phyloP scores from a whole-genome alignment of 78 protist genomes.

The Speleostelium caveatum region DNA sequence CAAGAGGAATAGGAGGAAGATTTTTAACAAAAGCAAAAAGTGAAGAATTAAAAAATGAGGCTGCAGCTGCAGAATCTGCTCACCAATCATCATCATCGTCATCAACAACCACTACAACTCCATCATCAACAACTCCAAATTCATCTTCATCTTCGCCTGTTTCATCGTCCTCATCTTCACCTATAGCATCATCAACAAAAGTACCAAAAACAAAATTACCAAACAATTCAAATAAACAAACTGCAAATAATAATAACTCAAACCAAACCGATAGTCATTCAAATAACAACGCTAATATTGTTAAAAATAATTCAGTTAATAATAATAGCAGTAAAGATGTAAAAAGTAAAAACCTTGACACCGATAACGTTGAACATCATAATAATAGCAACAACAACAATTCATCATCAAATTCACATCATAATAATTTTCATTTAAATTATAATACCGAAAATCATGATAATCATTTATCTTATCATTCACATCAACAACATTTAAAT shows the following conservation, averaged over 20 bases:
- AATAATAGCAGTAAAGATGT: conserved; percentile 1
- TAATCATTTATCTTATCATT: no score
- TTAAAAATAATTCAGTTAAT: not conserved
- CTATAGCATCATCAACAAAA: not conserved
- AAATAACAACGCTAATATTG: not conserved
- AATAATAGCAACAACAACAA: no score
- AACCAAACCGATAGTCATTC: not conserved
- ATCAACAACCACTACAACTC: not conserved
- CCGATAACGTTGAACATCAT: no score
- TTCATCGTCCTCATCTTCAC: conserved; percentile 4
- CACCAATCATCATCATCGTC: not conserved
- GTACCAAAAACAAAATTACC: not conserved
- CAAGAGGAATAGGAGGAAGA: conserved; percentile 90
- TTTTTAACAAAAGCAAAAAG: conserved; percentile 56
- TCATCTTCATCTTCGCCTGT: not conserved
- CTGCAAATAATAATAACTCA: conserved; percentile 5
- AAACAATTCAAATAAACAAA: not conserved
- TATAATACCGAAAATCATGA: no score
- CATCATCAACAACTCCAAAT: not conserved
- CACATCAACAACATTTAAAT: no score
- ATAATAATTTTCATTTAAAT: no score
- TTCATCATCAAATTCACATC: no score
- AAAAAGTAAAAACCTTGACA: no score
- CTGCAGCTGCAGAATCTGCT: not conserved
- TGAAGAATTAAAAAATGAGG: conserved; percentile 15